These are phyloP conservation scores for Cyberlindnera samutprakarnensis DNA, from an alignment of 805 yeast species.

Conservation along the genomic window DNA sequence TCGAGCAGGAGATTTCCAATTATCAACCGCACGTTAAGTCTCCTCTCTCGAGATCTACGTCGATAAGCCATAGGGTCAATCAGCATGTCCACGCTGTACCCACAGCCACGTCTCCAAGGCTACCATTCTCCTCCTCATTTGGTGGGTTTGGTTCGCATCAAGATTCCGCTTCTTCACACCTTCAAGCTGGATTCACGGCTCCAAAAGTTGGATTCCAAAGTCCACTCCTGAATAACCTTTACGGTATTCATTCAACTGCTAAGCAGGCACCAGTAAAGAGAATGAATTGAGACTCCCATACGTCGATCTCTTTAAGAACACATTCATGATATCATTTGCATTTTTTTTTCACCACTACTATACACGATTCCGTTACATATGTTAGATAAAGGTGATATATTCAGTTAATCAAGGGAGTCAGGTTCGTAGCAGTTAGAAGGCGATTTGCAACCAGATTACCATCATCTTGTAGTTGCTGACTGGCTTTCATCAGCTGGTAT, in stretches of 20 bases:
- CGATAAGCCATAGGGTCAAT: too few species aligned
- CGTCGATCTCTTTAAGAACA: too few species aligned
- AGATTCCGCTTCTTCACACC: background rate
- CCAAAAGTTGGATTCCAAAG: slow-evolving; percentile 18
- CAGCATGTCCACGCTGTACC: too few species aligned
- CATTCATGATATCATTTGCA: background rate
- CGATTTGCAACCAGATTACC: too few species aligned
- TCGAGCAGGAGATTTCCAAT: slow-evolving; percentile 41
- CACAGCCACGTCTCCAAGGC: slow-evolving; percentile 1
- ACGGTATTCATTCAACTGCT: slow-evolving; percentile 21
- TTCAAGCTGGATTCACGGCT: slow-evolving; percentile 11
- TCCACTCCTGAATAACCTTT: slow-evolving; percentile 17
- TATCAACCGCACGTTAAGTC: slow-evolving; percentile 7
- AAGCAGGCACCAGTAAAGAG: background rate
- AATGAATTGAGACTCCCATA: too few species aligned
- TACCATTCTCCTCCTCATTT: background rate
- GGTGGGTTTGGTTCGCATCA: background rate
- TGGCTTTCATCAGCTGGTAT: slow-evolving; percentile 11
- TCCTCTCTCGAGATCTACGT: slow-evolving; percentile 1
- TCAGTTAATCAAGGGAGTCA: background rate
- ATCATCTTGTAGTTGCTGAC: too few species aligned
- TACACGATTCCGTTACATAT: too few species aligned
- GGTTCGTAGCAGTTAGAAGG: too few species aligned
- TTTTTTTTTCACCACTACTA: background rate
- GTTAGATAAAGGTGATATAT: too few species aligned